Base-by-base conservation (phyloP, 208 protist genomes). In the Trichomonas vaginalis region DNA sequence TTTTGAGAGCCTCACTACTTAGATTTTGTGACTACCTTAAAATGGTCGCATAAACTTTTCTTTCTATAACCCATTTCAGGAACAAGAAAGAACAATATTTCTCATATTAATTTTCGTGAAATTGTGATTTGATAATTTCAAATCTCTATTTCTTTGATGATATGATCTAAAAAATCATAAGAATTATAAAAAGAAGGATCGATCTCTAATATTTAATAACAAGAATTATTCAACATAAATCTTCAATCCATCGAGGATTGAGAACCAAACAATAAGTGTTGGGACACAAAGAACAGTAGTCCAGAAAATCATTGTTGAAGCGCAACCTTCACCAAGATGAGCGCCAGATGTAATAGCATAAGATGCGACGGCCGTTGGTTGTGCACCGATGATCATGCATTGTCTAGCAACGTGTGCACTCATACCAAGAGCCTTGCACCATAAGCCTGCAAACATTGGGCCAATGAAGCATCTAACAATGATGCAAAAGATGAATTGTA, bases 271-370 rank as follows among this genome's bases (percentile, higher is more conserved):
- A 17, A 88, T 88, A 32, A 47, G 32, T 10, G 37, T 47, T 47
- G 82, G 82, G 8, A 88, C 40, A 48, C 39, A 48, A 48, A 88
- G 40, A 14, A 88, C 17, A n/a, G 82, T 88, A 47, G 82, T 88
- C 82, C 82, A 88, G 32, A 88, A 88, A n/a, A 88, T 88, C 40
- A 88, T 48, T n/a, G 82, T 88, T n/a, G 82, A 88, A n/a, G 82
- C 82, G 0, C 14, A 88, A 35, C 82, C 82, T 21, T 23, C 27
- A 39, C 86, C 45, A 56, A 92, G 8, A 1, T 42, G 23, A 17
- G 45, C 17, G 9, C 46, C 37, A 39, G 86, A 42, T 39, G 40
- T 39, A 10, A 92, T n/a, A 39, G 45, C 46, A 39, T 51, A 92
- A 27, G 45, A 39, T 15, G 45, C 86, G 39, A 45, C 27, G 12